phyloP scores from a whole-genome alignment of 306 rosid genomes.

The Styphnolobium japonicum region DNA sequence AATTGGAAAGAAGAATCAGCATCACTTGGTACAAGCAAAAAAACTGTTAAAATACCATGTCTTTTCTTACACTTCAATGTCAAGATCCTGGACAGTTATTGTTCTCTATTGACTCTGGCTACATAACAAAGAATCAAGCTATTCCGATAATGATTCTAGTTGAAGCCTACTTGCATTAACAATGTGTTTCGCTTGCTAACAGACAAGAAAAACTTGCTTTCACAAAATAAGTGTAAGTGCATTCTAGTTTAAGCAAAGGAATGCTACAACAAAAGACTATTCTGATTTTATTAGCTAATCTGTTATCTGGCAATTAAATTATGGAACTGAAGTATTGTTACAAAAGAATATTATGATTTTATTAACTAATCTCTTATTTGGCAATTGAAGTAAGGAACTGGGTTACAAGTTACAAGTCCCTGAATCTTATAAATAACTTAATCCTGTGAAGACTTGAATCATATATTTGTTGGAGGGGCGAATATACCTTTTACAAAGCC shows the following conservation, averaged over 20 bases:
- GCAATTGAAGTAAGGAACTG: constrained; percentile 19
- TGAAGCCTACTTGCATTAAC: background rate
- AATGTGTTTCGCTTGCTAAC: background rate
- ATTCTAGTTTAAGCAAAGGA: background rate
- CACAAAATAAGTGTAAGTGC: background rate
- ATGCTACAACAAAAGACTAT: background rate
- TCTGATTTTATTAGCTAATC: constrained; percentile 8
- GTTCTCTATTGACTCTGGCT: background rate
- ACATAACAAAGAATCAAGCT: background rate
- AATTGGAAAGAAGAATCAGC: background rate
- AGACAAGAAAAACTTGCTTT: background rate
- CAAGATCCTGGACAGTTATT: background rate
- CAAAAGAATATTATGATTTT: constrained; percentile 15
- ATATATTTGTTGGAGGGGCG: constrained; percentile 35
- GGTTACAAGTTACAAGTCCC: constrained; percentile 14
- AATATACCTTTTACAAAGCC: constrained; percentile 40
- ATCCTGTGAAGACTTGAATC: constrained; percentile 22
- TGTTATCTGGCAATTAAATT: background rate
- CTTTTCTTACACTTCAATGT: background rate
- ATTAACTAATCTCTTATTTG: constrained; percentile 16
- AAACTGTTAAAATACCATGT: background rate
- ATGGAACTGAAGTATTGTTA: background rate
- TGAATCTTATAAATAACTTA: constrained; percentile 20
- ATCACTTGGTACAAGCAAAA: background rate
- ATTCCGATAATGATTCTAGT: background rate